phyloP scores from a whole-genome alignment of 2,329 filamentous ascomycete genomes.

The Annulohypoxylon truncatum region DNA sequence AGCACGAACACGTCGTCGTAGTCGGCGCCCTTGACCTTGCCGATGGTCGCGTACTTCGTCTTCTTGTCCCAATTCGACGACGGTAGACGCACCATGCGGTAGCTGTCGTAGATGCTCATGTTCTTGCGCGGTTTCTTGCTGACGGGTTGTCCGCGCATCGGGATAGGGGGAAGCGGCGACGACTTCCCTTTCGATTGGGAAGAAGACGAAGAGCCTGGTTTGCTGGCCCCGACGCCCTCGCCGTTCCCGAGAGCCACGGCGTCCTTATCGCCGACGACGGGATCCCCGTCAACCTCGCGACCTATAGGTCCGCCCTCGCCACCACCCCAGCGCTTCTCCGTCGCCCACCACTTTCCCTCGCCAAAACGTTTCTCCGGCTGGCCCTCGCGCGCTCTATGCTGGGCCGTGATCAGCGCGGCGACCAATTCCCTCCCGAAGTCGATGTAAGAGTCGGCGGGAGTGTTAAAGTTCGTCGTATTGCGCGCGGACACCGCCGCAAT shows the following conservation, averaged over 20 bases:
- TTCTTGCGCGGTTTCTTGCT: constrained; percentile 66
- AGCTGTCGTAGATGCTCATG: constrained; percentile 70
- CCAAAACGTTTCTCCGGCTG: constrained; percentile 67
- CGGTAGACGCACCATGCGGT: constrained; percentile 70
- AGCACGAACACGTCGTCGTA: constrained; percentile 73
- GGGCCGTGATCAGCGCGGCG: constrained; percentile 70
- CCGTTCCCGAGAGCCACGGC: background rate
- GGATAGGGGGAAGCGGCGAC: constrained; percentile 26
- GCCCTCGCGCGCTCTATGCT: constrained; percentile 70
- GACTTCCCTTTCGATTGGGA: background rate
- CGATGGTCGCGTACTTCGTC: constrained; percentile 67
- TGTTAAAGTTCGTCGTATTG: constrained; percentile 63
- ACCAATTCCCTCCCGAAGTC: constrained; percentile 72
- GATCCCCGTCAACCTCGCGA: constrained; percentile 65
- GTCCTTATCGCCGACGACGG: constrained; percentile 61
- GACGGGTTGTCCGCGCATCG: constrained; percentile 48
- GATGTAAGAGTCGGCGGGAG: constrained; percentile 66
- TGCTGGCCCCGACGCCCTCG: background rate
- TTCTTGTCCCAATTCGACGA: constrained; percentile 70
- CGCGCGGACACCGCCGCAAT: constrained; percentile 70
- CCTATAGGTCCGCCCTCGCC: constrained; percentile 72
- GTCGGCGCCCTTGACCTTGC: constrained; percentile 58
- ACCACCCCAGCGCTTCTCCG: constrained; percentile 71
- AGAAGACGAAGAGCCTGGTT: background rate
- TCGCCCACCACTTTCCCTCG: constrained; percentile 71